A percentile compares a stretch with the other conserved stretches of the same genome.
Conservation (phyloP, 306 rosid genomes). For the Purshia tridentata region DNA sequence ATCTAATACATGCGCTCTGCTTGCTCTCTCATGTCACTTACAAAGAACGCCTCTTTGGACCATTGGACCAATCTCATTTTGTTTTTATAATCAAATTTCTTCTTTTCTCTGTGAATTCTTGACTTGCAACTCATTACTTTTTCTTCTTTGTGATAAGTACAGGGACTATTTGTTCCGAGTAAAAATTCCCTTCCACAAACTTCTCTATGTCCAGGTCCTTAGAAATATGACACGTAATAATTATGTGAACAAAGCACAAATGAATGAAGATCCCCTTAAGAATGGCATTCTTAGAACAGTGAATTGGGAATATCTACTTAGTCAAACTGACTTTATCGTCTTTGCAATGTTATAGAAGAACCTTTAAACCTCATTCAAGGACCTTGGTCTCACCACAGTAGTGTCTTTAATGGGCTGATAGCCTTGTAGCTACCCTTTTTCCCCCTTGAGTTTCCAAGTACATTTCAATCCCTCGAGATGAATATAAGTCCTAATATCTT, state of each 20-base stretch:
- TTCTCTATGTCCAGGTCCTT: neutral
- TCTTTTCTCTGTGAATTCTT: neutral
- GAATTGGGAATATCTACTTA: neutral
- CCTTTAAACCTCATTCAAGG: neutral
- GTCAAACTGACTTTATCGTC: neutral
- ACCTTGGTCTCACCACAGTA: neutral
- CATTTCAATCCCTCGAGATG: neutral
- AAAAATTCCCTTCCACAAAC: neutral
- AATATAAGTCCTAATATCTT: neutral
- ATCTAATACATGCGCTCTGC: slow-evolving; percentile 15
- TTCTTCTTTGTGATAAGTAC: neutral
- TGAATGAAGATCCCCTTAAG: neutral
- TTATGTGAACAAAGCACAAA: neutral
- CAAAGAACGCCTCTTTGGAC: slow-evolving; percentile 17
- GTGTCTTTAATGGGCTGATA: neutral
- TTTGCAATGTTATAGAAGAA: neutral
- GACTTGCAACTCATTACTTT: slow-evolving; percentile 2
- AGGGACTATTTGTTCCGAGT: neutral
- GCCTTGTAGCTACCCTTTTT: neutral
- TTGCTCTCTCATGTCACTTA: slow-evolving; percentile 15
- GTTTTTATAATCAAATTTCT: neutral
- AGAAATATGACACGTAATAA: neutral
- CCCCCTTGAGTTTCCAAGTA: neutral
- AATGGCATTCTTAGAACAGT: neutral
- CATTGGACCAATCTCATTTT: slow-evolving; percentile 15